phyloP scores from a whole-genome alignment of 805 yeast genomes.

The Tetrapisispora taiwanensis region DNA sequence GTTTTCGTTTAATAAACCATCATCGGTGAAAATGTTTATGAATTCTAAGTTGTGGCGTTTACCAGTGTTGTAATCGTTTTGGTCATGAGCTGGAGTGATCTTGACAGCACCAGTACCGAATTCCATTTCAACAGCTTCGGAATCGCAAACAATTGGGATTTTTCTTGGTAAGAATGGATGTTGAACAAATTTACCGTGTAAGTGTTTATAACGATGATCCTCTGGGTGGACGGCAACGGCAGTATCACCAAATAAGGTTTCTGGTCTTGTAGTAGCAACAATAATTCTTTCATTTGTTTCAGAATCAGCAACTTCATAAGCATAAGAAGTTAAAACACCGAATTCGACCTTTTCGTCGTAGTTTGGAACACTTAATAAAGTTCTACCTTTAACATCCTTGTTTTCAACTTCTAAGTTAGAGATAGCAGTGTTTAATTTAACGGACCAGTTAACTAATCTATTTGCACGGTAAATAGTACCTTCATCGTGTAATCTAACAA shows the following conservation, averaged over 20 bases:
- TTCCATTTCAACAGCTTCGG: conserved; percentile 96
- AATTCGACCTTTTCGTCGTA: conserved; percentile 86
- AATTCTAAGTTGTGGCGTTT: conserved; percentile 84
- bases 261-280: conserved; percentile 98
- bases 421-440: conserved; percentile 84
- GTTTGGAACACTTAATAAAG: conserved; percentile 75
- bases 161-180: conserved; percentile 85
- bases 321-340: conserved; percentile 94
- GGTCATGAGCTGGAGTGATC: conserved; percentile 97
- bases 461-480: conserved; percentile 91
- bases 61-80: conserved; percentile 93
- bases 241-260: conserved; percentile 95
- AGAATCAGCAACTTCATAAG: conserved; percentile 76
- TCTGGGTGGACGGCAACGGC: conserved; percentile 97
- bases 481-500: conserved; percentile 84
- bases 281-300: conserved; percentile 61
- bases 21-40: conserved; percentile 84
- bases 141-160: conserved; percentile 80
- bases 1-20: conserved; percentile 80
- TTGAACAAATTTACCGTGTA: conserved; percentile 84
- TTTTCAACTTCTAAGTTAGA: conserved; percentile 95
- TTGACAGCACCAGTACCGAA: conserved; percentile 99
- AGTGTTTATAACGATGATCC: conserved; percentile 82
- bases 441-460: conserved; percentile 94
- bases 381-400: conserved; percentile 76